These are phyloP conservation scores for Cynara cardunculus DNA, from an alignment of 129 eudicot species.

Conservation along the genomic window DNA sequence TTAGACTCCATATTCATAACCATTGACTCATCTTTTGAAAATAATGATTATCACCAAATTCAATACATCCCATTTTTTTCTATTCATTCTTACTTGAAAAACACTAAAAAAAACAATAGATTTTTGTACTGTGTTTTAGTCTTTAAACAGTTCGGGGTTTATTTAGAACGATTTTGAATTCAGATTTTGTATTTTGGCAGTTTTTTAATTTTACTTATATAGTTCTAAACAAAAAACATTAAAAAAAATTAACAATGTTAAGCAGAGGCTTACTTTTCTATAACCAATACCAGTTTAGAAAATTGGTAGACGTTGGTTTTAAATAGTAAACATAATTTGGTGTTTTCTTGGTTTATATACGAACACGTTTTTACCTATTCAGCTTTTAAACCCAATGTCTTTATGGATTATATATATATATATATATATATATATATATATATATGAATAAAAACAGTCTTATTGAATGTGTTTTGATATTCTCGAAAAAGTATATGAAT, in stretches of 20 bases:
- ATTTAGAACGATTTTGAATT: not conserved
- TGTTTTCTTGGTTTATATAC: not conserved
- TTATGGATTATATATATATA: no score
- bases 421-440: no score
- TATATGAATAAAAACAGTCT: no score
- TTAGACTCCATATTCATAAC: conserved; percentile 16
- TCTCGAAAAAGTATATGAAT: no score
- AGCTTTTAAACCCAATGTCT: no score
- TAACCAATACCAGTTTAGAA: not conserved
- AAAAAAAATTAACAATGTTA: not conserved
- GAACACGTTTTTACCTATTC: not conserved
- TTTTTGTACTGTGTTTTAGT: no score
- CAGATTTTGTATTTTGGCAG: not conserved
- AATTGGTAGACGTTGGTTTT: not conserved
- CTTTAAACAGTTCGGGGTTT: no score
- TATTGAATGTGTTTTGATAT: no score
- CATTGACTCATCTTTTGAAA: conserved; percentile 25
- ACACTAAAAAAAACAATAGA: no score
- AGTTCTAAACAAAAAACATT: no score
- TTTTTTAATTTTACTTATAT: no score
- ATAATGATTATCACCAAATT: conserved; percentile 21
- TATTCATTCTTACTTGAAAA: not conserved
- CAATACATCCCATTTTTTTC: not conserved
- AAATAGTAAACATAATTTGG: not conserved
- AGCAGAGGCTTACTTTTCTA: no score